Evolutionary conservation across 805 yeast genomes (phyloP).

Genomic region (Saccharomycopsis selenospora): DNA sequence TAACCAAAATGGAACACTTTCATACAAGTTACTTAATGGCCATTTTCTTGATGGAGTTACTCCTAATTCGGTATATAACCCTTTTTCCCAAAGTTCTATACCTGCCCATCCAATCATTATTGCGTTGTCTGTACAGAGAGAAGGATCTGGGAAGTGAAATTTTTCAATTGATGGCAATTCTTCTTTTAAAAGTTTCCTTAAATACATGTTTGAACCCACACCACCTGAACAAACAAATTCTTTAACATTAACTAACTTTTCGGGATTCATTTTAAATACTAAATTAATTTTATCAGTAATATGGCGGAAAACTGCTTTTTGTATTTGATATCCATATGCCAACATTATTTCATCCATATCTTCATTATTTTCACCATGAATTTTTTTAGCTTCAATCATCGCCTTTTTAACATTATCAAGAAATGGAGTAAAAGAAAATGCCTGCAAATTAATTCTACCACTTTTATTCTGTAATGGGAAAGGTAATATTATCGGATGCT

Average conservation of each 20-base stretch:
- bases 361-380: constrained; percentile 22
- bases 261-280: constrained; percentile 36
- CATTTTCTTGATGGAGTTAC: constrained; percentile 71
- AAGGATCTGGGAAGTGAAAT: constrained; percentile 60
- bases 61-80: constrained; percentile 39
- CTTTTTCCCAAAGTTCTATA: constrained; percentile 68
- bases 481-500: constrained; percentile 29
- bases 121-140: constrained; percentile 89
- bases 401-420: constrained; percentile 45
- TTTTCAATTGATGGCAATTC: constrained; percentile 33
- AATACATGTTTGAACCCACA: constrained; percentile 67
- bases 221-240: constrained; percentile 88
- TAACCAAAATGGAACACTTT: neutral
- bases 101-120: constrained; percentile 98
- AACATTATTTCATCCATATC: constrained; percentile 27
- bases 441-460: constrained; percentile 37
- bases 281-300: constrained; percentile 55
- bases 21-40: constrained; percentile 54
- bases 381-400: constrained; percentile 26
- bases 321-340: constrained; percentile 51
- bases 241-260: constrained; percentile 36
- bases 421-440: constrained; percentile 77
- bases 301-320: constrained; percentile 65
- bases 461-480: constrained; percentile 47
- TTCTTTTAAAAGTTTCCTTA: constrained; percentile 42